Percentiles rank a stretch among this genome's conserved stretches.
phyloP scores from a whole-genome alignment of 768 basidiomycete species.

The Brasilioporus rufonigricans region DNA sequence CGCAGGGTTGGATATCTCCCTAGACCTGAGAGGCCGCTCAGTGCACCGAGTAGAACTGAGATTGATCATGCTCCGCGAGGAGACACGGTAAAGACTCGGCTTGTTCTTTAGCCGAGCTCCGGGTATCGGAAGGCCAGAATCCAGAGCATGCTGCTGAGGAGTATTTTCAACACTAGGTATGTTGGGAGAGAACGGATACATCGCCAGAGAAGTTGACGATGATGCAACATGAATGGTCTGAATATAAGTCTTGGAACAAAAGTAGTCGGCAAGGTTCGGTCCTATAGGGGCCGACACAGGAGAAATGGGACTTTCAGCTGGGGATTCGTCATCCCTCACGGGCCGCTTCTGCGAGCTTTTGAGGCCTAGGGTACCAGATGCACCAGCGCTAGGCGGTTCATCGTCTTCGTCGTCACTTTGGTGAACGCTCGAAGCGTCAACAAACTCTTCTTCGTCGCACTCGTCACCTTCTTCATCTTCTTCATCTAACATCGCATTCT shows the following conservation, averaged over 20 bases:
- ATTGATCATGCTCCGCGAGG: conserved; percentile 66
- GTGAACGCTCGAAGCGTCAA: conserved; percentile 35
- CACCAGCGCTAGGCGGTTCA: conserved; percentile 23
- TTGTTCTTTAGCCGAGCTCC: conserved; percentile 16
- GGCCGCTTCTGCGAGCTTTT: conserved; percentile 12
- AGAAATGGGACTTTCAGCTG: conserved; percentile 1
- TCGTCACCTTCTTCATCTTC: conserved; percentile 36
- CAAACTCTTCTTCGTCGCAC: conserved; percentile 33
- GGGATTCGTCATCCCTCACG: conserved; percentile 1
- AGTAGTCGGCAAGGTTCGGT: conserved; percentile 1
- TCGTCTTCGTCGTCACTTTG: conserved; percentile 39
- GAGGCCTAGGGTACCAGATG: conserved; percentile 7
- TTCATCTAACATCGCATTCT: conserved; percentile 30
- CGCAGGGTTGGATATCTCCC: conserved; percentile 11
- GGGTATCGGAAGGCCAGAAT: conserved; percentile 4
- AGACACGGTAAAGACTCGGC: conserved; percentile 54
- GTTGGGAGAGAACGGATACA: conserved; percentile 20
- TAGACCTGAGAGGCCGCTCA: conserved; percentile 25
- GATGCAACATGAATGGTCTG: conserved; percentile 3
- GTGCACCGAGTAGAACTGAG: conserved; percentile 35
- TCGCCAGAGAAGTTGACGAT: conserved; percentile 8
- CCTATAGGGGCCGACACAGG: background rate
- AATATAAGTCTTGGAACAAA: conserved; percentile 6
- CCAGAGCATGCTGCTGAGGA: background rate
- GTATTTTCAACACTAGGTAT: conserved; percentile 6